Evolutionary conservation across 805 yeast genomes (phyloP).

Genomic region (Diddensiella santjacobensis): DNA sequence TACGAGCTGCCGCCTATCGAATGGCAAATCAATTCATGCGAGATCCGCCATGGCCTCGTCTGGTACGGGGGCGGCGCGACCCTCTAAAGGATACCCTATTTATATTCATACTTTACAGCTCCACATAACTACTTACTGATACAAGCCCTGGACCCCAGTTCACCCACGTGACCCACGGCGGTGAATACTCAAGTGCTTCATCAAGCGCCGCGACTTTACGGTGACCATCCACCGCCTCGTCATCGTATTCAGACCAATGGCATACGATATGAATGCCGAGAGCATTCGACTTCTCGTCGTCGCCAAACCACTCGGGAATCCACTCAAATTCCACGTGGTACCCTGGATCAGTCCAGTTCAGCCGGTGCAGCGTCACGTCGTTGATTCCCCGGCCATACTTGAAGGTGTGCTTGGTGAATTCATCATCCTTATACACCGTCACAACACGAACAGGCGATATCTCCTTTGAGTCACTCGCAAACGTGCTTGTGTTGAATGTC

Average conservation of each 20-base stretch:
- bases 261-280: slow-evolving; percentile 54
- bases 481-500: slow-evolving; percentile 50
- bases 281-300: slow-evolving; percentile 19
- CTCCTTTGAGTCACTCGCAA: slow-evolving; percentile 32
- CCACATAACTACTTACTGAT: slow-evolving; percentile 48
- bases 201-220: slow-evolving; percentile 64
- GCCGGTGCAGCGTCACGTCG: slow-evolving; percentile 58
- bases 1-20: slow-evolving; percentile 1
- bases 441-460: slow-evolving; percentile 63
- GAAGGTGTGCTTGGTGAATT: slow-evolving; percentile 35
- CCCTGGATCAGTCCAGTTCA: slow-evolving; percentile 49
- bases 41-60: slow-evolving; percentile 21
- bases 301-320: slow-evolving; percentile 58
- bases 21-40: slow-evolving; percentile 20
- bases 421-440: slow-evolving; percentile 38
- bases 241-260: slow-evolving; percentile 72
- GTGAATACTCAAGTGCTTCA: slow-evolving; percentile 66
- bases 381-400: slow-evolving; percentile 63
- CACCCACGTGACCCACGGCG: slow-evolving; percentile 59
- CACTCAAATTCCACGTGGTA: slow-evolving; percentile 70
- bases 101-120: slow-evolving; percentile 30
- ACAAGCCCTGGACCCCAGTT: slow-evolving; percentile 66
- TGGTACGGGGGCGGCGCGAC: slow-evolving; percentile 21
- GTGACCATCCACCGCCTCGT: slow-evolving; percentile 36
- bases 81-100: not conserved